Evolutionary conservation across 2,329 filamentous ascomycete genomes (phyloP).

Genomic region (Fusarium anthophilum): DNA sequence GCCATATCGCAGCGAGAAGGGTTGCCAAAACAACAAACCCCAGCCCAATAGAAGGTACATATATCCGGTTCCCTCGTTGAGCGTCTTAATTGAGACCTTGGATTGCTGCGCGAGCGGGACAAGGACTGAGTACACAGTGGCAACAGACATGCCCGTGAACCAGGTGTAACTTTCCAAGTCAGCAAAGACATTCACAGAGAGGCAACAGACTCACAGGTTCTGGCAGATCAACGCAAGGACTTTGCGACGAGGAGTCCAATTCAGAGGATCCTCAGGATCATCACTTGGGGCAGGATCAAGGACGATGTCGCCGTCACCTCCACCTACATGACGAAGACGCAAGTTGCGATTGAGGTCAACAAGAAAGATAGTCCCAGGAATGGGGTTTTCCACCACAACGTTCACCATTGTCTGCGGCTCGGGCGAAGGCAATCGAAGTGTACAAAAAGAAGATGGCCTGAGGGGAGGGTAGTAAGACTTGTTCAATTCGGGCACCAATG

Average conservation of each 20-base stretch:
- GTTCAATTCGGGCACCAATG: background rate
- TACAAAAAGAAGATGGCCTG: background rate
- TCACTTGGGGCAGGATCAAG: conserved; percentile 60
- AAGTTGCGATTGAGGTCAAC: conserved; percentile 50
- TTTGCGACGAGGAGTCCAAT: conserved; percentile 52
- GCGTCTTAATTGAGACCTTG: conserved; percentile 45
- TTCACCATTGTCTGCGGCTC: background rate
- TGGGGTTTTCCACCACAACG: background rate
- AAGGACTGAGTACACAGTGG: conserved; percentile 52
- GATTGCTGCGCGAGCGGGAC: conserved; percentile 48
- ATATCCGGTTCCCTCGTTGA: conserved; percentile 53
- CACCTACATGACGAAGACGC: conserved; percentile 44
- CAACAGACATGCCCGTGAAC: conserved; percentile 52
- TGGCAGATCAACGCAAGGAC: conserved; percentile 41
- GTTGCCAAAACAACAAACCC: conserved; percentile 58
- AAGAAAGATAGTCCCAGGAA: conserved; percentile 54
- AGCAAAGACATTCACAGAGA: background rate
- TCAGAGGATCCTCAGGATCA: conserved; percentile 64
- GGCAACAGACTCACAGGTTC: conserved; percentile 38
- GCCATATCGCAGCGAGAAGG: conserved; percentile 57
- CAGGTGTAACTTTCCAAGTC: conserved; percentile 46
- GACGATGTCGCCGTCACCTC: conserved; percentile 54
- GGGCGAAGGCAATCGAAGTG: background rate
- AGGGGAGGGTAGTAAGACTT: background rate
- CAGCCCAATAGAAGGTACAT: conserved; percentile 58